Percentiles rank a stretch among this genome's conserved stretches.
These are phyloP conservation scores for Boletus eberwhitei DNA, from an alignment of 768 basidiomycete species.

Conservation along the genomic window DNA sequence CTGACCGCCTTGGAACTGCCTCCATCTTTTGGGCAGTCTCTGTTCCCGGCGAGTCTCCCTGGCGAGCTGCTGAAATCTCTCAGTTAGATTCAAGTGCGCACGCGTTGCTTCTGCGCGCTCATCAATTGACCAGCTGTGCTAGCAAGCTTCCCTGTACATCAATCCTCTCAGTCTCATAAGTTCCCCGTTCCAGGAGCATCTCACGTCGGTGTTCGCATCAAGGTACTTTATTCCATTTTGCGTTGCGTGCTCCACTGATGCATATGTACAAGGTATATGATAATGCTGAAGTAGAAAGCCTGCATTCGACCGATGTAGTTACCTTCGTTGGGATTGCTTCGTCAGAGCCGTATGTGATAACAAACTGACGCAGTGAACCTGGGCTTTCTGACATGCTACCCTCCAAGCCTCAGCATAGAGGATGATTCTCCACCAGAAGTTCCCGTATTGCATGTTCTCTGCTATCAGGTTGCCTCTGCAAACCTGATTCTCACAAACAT, in stretches of 20 bases:
- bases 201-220: slow-evolving; percentile 72
- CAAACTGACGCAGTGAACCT: neutral
- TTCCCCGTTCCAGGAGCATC: slow-evolving; percentile 51
- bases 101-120: neutral
- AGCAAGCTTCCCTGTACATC: slow-evolving; percentile 28
- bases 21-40: slow-evolving; percentile 69
- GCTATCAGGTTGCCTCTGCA: slow-evolving; percentile 24
- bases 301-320: slow-evolving; percentile 60
- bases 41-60: slow-evolving; percentile 64
- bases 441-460: slow-evolving; percentile 70
- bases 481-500: slow-evolving; percentile 2
- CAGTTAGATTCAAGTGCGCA: slow-evolving; percentile 19
- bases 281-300: slow-evolving; percentile 35
- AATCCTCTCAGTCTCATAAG: slow-evolving; percentile 49
- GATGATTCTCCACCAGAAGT: slow-evolving; percentile 37
- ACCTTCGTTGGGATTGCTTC: slow-evolving; percentile 75
- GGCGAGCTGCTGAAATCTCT: slow-evolving; percentile 43
- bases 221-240: slow-evolving; percentile 39
- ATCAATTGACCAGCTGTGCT: neutral
- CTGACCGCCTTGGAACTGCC: slow-evolving; percentile 57
- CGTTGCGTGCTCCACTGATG: neutral
- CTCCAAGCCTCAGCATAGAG: slow-evolving; percentile 39
- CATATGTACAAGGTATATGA: slow-evolving; percentile 61
- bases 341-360: slow-evolving; percentile 55
- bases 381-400: slow-evolving; percentile 14